Base-by-base conservation (phyloP, 1,284 basidiomycete species). In the Puccinia horiana region DNA sequence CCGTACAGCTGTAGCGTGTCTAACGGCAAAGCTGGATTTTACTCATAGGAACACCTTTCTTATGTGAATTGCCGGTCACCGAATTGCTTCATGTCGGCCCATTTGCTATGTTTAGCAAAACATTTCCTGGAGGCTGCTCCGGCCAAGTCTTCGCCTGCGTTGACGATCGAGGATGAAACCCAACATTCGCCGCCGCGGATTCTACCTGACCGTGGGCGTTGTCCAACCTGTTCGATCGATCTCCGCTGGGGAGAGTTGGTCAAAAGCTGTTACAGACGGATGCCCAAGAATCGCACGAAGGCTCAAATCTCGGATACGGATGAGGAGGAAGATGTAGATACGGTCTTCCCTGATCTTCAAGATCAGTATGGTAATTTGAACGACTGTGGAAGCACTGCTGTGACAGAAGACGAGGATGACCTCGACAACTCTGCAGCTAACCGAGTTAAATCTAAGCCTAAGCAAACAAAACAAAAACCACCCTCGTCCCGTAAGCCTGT, bases 231-330 rank as follows among this genome's bases (percentile, higher is more conserved):
- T 29, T 81, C 67, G 26, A 54, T 47, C 29, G 56, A 81, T 73
- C 69, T 81, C 47, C 78, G 78, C n/a, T 81, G 78, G 78, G 78
- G 78, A 44, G 78, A 81, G 14, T 58, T 81, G 20, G 72, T 74
- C 54, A 81, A 81, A 73, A 37, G 78, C 44, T 81, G 78, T 49
- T 81, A 81, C 56, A 54, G 78, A 32, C 67, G 78, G 20, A 40
- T 37, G 54, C 52, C 74, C n/a, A 42, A 63, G 35, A 61, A 61
- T 18, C 35, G 6, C n/a, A 58, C 74, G 14, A 42, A 42, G 56
- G 49, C 37, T 16, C 35, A 35, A 14, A 42, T 44, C 32, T 58
- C 52, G 23, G 54, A 76, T 11, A 16, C 29, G 20, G 54, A 61
- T 37, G 54, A 29, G 9, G 72, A 74, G 9, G 49, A 37, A 23